Evolutionary conservation across 2,329 filamentous ascomycete species (phyloP), one percentile per base, ranked within the genome.

Genomic region (Didymella lethalis): DNA sequence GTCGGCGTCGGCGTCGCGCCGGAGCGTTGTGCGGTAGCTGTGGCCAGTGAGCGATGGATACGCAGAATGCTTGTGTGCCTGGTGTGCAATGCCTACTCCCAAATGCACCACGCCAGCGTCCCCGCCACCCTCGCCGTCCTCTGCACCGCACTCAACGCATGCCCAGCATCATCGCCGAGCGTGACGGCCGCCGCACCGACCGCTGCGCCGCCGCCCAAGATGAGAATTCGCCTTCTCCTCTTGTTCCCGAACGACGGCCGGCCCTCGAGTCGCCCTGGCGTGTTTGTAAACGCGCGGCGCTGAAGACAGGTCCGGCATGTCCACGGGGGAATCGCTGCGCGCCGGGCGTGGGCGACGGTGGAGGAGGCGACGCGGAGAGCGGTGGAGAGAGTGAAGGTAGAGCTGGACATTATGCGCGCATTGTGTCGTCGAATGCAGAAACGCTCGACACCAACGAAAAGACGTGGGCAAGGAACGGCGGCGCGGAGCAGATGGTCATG

Each of bases 1-100:
- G 75, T 92, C 86, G 51, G 86, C 84, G 38, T 85, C 82, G 61
- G 91, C 85, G 20, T 88, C 82, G 56, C 85, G 83, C 64, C 91
- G 96, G 65, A 99, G 81, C 2, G 92, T 93, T 48, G 87, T 87
- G 67, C 93, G 92, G 79, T 99, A 99, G 79, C 93, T 97, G 69
- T 46, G 54, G 50, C 46, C 23, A 23, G 2, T 34, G 41, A 47
- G 16, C 18, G 23, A 7, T n/a, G 8, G 23, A 7, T n/a, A 1
- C 3, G 8, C n/a, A 18, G n/a, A 18, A 31, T 11, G 29, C 29
- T 31, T 11, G 29, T 11, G 11, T n/a, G 32, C 10, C 5, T 4
- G 6, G 11, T 40, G 10, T 46, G 3, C 3, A 23, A 23, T 23
- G 23, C 14, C 10, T 82, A 96, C 92, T 97, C 94, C 73, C 94